Evolutionary conservation across 805 yeast species (phyloP).

Genomic region (Metschnikowia drakensbergensis): DNA sequence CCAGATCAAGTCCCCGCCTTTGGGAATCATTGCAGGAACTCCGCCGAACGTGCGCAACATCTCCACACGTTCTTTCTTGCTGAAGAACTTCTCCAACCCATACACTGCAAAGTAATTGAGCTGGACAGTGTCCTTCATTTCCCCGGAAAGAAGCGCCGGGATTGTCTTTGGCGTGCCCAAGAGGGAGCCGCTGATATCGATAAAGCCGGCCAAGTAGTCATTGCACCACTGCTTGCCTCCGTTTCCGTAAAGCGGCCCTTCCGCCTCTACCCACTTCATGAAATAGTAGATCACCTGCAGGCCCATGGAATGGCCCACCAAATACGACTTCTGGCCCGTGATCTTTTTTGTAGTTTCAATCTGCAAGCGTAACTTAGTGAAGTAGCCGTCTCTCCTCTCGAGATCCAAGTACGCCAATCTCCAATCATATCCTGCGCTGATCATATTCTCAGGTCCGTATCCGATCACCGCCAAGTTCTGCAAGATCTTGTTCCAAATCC

Average conservation of each 20-base stretch:
- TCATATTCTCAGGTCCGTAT: conserved; percentile 87
- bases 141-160: conserved; percentile 91
- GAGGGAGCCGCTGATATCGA: conserved; percentile 86
- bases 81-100: conserved; percentile 91
- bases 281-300: conserved; percentile 85
- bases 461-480: conserved; percentile 93
- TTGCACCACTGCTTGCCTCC: conserved; percentile 93
- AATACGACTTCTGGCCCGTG: conserved; percentile 64
- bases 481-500: conserved; percentile 98
- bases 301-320: conserved; percentile 96
- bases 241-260: conserved; percentile 75
- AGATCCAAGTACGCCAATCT: conserved; percentile 84
- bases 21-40: conserved; percentile 91
- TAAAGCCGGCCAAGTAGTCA: conserved; percentile 71
- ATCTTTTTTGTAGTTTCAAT: conserved; percentile 57
- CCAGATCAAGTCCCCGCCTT: conserved; percentile 91
- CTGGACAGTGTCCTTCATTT: conserved; percentile 96
- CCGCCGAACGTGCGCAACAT: conserved; percentile 91
- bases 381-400: conserved; percentile 83
- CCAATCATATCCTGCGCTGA: conserved; percentile 95
- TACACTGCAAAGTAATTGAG: conserved; percentile 88
- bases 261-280: conserved; percentile 94
- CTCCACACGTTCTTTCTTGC: conserved; percentile 82
- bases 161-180: conserved; percentile 94
- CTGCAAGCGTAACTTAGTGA: conserved; percentile 66